Percentiles rank a stretch among this genome's conserved stretches.
Evolutionary conservation across 2,329 filamentous ascomycete species (phyloP).

Genomic region (Claviceps paspali): DNA sequence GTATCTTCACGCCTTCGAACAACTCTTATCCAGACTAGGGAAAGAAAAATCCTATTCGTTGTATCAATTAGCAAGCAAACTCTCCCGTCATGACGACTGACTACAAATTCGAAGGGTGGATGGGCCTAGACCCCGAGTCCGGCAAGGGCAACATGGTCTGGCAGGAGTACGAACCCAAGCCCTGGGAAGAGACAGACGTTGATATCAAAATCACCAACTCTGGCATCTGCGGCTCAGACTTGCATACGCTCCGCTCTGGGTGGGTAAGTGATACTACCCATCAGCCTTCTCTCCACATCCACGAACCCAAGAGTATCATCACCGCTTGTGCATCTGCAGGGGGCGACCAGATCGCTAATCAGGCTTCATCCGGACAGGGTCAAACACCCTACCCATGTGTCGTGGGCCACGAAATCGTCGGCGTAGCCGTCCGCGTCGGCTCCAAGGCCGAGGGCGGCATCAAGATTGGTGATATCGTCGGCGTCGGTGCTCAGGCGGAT

Average conservation of each 20-base stretch:
- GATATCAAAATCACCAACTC: conserved; percentile 52
- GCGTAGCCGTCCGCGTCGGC: conserved; percentile 39
- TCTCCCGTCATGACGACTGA: conserved; percentile 13
- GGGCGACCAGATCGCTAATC: neutral
- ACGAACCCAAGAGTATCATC: too few relatives aligned
- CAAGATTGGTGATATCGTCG: conserved; percentile 46
- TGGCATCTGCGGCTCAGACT: conserved; percentile 48
- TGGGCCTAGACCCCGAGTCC: conserved; percentile 25
- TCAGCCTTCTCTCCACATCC: too few relatives aligned
- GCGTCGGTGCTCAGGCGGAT: conserved; percentile 44
- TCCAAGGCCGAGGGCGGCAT: conserved; percentile 28
- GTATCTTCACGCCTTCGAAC: neutral
- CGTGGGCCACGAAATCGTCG: conserved; percentile 53
- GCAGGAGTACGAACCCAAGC: conserved; percentile 44
- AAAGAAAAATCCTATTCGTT: neutral
- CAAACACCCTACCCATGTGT: conserved; percentile 26
- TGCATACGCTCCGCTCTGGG: conserved; percentile 42
- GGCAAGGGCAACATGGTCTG: conserved; percentile 38
- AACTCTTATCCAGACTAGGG: neutral
- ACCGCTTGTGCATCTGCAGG: neutral
- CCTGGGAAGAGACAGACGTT: conserved; percentile 50
- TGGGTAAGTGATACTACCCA: conserved; percentile 19
- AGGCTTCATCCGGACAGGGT: neutral
- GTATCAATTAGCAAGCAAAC: neutral
- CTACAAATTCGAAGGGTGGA: conserved; percentile 37